A percentile compares a stretch with the other conserved stretches of the same genome.
These are phyloP conservation scores for Trichosporon sp. DNA, from an alignment of 1,284 basidiomycete genomes.

Conservation along the genomic window DNA sequence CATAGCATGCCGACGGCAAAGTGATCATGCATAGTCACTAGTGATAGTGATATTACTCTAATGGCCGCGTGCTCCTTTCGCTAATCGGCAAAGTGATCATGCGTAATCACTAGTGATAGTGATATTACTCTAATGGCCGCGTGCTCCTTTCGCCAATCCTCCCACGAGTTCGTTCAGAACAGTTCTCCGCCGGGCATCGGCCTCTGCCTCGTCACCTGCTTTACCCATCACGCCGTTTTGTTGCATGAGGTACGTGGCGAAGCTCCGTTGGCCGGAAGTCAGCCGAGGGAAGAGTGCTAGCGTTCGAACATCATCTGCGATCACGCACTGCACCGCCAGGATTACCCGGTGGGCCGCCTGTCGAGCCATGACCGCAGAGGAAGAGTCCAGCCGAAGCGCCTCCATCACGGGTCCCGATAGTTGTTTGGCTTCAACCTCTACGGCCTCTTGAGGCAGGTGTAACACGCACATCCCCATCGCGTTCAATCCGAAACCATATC, in stretches of 20 bases:
- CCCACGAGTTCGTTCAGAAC: slow-evolving; percentile 6
- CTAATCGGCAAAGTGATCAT: too few species aligned
- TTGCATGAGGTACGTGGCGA: slow-evolving; percentile 42
- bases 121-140: too few species aligned
- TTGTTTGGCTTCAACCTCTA: slow-evolving; percentile 30
- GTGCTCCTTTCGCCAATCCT: not conserved
- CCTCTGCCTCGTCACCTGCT: not conserved
- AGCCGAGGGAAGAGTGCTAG: slow-evolving; percentile 35
- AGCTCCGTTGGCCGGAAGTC: slow-evolving; percentile 31
- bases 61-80: not conserved
- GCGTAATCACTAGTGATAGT: too few species aligned
- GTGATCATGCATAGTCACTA: too few species aligned
- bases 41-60: too few species aligned
- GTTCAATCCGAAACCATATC: slow-evolving; percentile 37
- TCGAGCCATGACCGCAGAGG: slow-evolving; percentile 17
- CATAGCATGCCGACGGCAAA: too few species aligned
- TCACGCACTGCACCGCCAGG: slow-evolving; percentile 38
- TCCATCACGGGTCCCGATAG: slow-evolving; percentile 30
- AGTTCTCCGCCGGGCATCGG: not conserved
- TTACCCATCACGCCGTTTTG: slow-evolving; percentile 29
- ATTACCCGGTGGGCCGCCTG: slow-evolving; percentile 41
- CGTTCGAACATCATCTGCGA: slow-evolving; percentile 30
- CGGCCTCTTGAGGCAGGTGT: slow-evolving; percentile 32
- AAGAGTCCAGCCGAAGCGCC: slow-evolving; percentile 8
- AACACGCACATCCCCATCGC: slow-evolving; percentile 42